Evolutionary conservation across 345 rosid species (phyloP).

Genomic region (Adansonia digitata): DNA sequence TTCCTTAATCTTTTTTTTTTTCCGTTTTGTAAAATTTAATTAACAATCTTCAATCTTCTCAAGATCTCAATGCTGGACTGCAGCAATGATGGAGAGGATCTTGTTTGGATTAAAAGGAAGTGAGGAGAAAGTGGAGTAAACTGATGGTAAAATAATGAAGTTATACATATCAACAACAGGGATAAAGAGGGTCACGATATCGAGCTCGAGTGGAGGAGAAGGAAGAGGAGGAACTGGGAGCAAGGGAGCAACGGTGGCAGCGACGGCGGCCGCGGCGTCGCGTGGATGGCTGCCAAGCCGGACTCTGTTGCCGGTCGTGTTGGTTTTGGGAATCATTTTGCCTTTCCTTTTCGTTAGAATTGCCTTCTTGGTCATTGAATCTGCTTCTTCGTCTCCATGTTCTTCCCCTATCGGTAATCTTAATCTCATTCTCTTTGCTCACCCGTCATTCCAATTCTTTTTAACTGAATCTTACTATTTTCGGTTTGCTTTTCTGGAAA

Average conservation of each 20-base stretch:
- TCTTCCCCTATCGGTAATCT: conserved; percentile 53
- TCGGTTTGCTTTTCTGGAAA: neutral
- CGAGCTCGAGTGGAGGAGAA: conserved; percentile 33
- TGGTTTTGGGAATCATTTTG: conserved; percentile 49
- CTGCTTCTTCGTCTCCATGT: conserved; percentile 55
- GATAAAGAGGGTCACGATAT: conserved; percentile 56
- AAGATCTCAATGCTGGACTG: neutral
- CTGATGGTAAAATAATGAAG: conserved; percentile 43
- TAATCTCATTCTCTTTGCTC: neutral
- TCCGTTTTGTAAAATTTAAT: too few relatives aligned
- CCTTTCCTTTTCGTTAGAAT: conserved; percentile 64
- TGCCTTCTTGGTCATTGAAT: conserved; percentile 74
- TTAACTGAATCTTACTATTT: neutral
- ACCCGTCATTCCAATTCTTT: neutral
- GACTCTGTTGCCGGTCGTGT: conserved; percentile 41
- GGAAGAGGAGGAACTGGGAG: conserved; percentile 18
- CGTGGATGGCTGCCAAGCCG: conserved; percentile 57
- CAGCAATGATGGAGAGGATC: conserved; percentile 8
- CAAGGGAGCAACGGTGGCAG: conserved; percentile 15
- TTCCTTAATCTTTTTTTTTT: too few relatives aligned
- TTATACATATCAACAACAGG: conserved; percentile 62
- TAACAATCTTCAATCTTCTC: too few relatives aligned
- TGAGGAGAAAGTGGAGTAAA: conserved; percentile 18
- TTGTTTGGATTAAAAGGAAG: conserved; percentile 31
- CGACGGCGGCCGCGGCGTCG: conserved; percentile 13